phyloP scores from a whole-genome alignment of 805 yeast species.

The Candida incommunis region DNA sequence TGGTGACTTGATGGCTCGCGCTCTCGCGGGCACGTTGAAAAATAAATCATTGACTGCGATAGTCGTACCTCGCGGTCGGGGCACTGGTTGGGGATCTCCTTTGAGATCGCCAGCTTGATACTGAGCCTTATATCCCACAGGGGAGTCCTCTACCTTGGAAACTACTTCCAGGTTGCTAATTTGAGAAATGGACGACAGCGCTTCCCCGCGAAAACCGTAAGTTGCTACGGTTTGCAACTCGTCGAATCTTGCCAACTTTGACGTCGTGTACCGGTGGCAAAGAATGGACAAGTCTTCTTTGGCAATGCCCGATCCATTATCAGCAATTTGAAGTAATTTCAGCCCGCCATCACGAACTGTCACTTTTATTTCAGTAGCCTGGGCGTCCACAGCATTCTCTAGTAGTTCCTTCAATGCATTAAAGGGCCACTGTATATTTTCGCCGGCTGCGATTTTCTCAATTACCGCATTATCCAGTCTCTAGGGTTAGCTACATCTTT shows the following conservation, averaged over 20 bases:
- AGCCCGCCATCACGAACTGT: conserved; percentile 86
- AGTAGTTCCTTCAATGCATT: conserved; percentile 88
- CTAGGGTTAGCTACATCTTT: no score
- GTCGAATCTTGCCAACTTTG: conserved; percentile 60
- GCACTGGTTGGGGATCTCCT: conserved; percentile 53
- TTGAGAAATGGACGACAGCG: conserved; percentile 87
- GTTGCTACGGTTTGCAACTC: conserved; percentile 62
- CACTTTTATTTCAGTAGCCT: conserved; percentile 58
- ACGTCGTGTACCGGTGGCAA: conserved; percentile 90
- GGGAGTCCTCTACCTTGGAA: conserved; percentile 48
- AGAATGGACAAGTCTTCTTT: conserved; percentile 58
- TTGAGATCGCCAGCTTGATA: conserved; percentile 54
- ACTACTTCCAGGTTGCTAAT: conserved; percentile 69
- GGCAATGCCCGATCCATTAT: conserved; percentile 73
- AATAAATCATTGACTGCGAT: conserved; percentile 78
- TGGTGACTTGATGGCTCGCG: conserved; percentile 43
- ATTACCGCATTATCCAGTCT: conserved; percentile 59
- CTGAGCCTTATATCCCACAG: conserved; percentile 58
- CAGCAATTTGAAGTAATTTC: conserved; percentile 72
- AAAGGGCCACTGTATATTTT: conserved; percentile 83
- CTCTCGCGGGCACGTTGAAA: conserved; percentile 72
- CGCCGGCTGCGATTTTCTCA: conserved; percentile 93
- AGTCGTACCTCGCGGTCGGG: conserved; percentile 82
- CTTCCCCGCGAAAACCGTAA: conserved; percentile 95
- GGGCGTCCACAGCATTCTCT: conserved; percentile 88